Evolutionary conservation across 805 yeast species (phyloP).

Genomic region (Sugiyamaella americana): DNA sequence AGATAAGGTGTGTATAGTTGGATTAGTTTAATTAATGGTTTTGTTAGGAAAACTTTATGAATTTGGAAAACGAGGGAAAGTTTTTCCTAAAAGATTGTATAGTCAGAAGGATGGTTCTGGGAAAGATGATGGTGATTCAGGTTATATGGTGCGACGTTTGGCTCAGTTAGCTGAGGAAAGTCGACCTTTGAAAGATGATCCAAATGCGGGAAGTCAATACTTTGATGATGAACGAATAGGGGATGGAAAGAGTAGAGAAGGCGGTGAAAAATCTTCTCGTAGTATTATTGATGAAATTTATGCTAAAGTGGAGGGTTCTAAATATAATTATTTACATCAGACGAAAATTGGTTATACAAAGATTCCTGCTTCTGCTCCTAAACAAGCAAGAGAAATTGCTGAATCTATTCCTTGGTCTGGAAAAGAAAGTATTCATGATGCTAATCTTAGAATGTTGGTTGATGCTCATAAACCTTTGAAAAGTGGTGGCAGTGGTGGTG

Average conservation of each 20-base stretch:
- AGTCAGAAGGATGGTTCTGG: neutral
- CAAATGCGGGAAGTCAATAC: constrained; percentile 28
- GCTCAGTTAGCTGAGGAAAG: constrained; percentile 42
- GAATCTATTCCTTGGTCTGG: constrained; percentile 55
- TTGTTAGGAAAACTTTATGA: too few relatives aligned
- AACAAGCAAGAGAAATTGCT: constrained; percentile 45
- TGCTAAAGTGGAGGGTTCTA: constrained; percentile 22
- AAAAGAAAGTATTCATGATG: constrained; percentile 41
- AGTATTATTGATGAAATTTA: constrained; percentile 10
- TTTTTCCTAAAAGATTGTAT: neutral
- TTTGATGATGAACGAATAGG: neutral
- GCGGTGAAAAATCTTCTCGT: neutral
- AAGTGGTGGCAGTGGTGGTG: constrained; percentile 4
- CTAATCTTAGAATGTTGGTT: constrained; percentile 48
- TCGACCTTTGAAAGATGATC: constrained; percentile 32
- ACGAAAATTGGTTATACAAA: constrained; percentile 37
- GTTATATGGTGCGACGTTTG: constrained; percentile 34
- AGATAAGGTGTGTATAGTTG: too few relatives aligned
- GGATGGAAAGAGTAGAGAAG: neutral
- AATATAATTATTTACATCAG: constrained; percentile 38
- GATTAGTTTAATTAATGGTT: too few relatives aligned
- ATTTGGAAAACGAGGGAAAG: too few relatives aligned
- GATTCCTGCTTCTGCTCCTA: constrained; percentile 41
- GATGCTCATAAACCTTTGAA: constrained; percentile 43
- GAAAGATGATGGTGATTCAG: constrained; percentile 14